These are phyloP conservation scores for Sporisorium scitamineum DNA, from an alignment of 1,284 basidiomycete species.

Conservation along the genomic window DNA sequence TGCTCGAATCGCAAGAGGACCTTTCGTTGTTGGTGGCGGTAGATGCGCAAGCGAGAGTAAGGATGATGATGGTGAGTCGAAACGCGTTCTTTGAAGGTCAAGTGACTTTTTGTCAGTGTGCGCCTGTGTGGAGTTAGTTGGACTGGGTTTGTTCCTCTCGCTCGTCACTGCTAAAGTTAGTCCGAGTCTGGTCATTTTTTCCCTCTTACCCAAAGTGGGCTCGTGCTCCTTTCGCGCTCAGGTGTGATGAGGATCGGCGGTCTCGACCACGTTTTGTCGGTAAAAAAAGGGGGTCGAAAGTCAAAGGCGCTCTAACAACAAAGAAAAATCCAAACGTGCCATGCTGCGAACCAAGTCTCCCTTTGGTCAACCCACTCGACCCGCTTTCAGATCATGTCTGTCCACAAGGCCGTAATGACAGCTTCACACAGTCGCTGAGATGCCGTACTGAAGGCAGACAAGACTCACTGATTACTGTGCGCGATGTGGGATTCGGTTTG, in stretches of 20 bases:
- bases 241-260: neutral
- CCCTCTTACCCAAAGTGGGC: neutral
- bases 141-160: neutral
- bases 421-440: no score
- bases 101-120: neutral
- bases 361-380: neutral
- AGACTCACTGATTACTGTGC: no score
- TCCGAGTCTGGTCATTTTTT: neutral
- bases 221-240: conserved; percentile 2
- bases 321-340: neutral
- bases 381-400: neutral
- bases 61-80: neutral
- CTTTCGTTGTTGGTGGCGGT: neutral
- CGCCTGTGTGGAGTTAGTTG: neutral
- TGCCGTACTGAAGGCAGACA: no score
- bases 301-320: neutral
- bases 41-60: neutral
- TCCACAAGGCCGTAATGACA: no score
- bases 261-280: neutral
- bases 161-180: neutral
- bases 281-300: neutral
- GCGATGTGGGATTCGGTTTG: no score
- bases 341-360: no score
- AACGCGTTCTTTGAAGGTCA: neutral
- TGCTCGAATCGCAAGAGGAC: neutral